Evolutionary conservation across 345 rosid genomes (phyloP), one percentile per base, ranked within the genome.

Genomic region (Bruguiera sexangula): DNA sequence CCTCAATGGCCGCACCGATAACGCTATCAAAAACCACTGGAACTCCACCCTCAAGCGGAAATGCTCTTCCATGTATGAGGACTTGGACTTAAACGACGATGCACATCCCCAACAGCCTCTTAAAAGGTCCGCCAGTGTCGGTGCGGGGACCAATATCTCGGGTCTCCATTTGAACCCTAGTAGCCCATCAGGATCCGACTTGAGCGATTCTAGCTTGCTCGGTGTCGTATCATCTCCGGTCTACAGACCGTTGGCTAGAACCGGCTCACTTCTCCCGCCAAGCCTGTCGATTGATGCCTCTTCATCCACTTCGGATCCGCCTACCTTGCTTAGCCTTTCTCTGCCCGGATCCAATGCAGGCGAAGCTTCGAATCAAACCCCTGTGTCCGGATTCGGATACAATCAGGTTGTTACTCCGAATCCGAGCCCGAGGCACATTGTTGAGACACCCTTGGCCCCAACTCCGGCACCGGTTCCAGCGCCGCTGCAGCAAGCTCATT

Each of bases 1-100:
- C 3, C 93, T 93, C 63, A 85, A 83, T 58, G 98, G 98, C 32
- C 86, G 98, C 26, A 93, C 98, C 24, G 97, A 89, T 66, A 93
- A 93, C 93, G 96, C 97, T 19, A 85, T 91, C 24, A 93, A 93
- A 75, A 93, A 93, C 29, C 98, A 90, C 80, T 93, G 98, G 98
- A 90, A 93, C 87, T 93, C 98, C 0, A 93, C 98, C 53, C 83
- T 93, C 1, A 93, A 94, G 80, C 73, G 98, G 18, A 91, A 91
- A 84, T 88, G 95, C 31, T 74, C 85, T 2, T 76, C 82, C 21
- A 69, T 73, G 30, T 22, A 76, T 59, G 81, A 82, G 19, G 88
- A 79, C 24, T 81, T 84, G 19, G 88, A 79, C 24, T 81, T 84
- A 22, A 67, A 53, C 46, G 85, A 70, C 46, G 83, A 78, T 50